Evolutionary conservation across 1,284 basidiomycete genomes (phyloP).

Genomic region (Ustilago sp.): DNA sequence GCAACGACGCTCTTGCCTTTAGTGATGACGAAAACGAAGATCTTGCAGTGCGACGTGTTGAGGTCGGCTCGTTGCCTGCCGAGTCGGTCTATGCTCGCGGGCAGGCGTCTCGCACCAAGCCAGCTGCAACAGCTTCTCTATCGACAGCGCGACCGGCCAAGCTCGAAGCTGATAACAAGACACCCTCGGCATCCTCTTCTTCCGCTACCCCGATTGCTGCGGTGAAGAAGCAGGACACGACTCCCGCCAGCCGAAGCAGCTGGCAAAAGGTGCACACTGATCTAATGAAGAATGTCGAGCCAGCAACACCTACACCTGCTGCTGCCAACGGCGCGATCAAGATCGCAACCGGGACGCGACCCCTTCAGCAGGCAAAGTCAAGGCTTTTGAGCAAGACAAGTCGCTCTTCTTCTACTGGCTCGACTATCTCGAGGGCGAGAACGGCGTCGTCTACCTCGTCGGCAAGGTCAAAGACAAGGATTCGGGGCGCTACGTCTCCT

Average conservation of each 20-base stretch:
- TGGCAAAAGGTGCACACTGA: conserved; percentile 59
- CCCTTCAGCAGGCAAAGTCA: conserved; percentile 43
- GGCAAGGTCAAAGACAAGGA: conserved; percentile 67
- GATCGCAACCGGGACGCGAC: conserved; percentile 19
- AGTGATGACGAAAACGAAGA: conserved; percentile 52
- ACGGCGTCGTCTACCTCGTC: conserved; percentile 66
- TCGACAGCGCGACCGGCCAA: conserved; percentile 22
- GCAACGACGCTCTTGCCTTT: conserved; percentile 52
- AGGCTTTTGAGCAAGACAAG: conserved; percentile 58
- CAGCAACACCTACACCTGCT: conserved; percentile 28
- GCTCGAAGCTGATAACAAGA: conserved; percentile 24
- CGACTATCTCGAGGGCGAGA: conserved; percentile 64
- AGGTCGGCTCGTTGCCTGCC: conserved; percentile 37
- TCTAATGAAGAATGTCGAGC: conserved; percentile 49
- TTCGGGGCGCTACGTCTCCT: conserved; percentile 79
- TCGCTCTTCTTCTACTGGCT: conserved; percentile 68
- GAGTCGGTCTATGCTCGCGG: conserved; percentile 38
- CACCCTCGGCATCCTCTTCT: conserved; percentile 24
- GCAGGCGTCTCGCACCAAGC: conserved; percentile 30
- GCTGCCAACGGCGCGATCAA: conserved; percentile 23
- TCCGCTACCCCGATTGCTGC: conserved; percentile 13
- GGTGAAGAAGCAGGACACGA: conserved; percentile 24
- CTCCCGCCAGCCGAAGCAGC: conserved; percentile 27
- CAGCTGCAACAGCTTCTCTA: conserved; percentile 17
- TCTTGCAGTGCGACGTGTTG: conserved; percentile 48